These are phyloP conservation scores for Prosopis cineraria DNA, from an alignment of 306 rosid species.

Conservation along the genomic window DNA sequence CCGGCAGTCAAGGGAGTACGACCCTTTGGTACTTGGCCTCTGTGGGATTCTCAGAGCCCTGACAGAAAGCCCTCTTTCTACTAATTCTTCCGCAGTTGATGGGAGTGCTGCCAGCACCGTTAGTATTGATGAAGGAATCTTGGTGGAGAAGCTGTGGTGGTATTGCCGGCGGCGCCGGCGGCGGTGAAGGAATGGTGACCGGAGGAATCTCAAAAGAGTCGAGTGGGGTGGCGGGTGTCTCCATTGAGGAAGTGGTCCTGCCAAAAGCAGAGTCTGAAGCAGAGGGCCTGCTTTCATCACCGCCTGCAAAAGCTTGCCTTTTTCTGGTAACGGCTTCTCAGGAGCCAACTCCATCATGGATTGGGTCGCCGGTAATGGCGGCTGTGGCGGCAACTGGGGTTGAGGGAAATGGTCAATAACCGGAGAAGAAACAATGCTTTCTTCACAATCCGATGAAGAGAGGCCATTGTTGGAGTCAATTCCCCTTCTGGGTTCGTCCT, in stretches of 20 bases:
- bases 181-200: constrained; percentile 73
- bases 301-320: constrained; percentile 94
- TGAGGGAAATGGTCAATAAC: constrained; percentile 56
- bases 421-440: constrained; percentile 96
- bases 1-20: constrained; percentile 57
- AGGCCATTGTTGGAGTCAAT: constrained; percentile 76
- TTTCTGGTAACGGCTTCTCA: constrained; percentile 87
- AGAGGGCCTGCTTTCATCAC: constrained; percentile 99
- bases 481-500: constrained; percentile 84
- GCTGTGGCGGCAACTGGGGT: constrained; percentile 40
- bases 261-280: constrained; percentile 83
- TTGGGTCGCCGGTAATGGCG: constrained; percentile 10
- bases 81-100: constrained; percentile 58
- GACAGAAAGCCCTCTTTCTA: constrained; percentile 73
- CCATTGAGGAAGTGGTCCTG: constrained; percentile 99
- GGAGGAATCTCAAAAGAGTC: constrained; percentile 92
- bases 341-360: constrained; percentile 51
- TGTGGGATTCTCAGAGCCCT: constrained; percentile 65
- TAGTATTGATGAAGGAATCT: constrained; percentile 47
- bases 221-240: constrained; percentile 98
- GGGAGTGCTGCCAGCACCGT: constrained; percentile 32
- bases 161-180: constrained; percentile 17
- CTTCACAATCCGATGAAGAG: constrained; percentile 94
- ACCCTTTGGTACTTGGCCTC: constrained; percentile 78
- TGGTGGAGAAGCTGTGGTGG: constrained; percentile 49